Percentiles rank a stretch among this genome's conserved stretches.
Evolutionary conservation across 768 basidiomycete species (phyloP).

Genomic region (Lentinula detonsa): DNA sequence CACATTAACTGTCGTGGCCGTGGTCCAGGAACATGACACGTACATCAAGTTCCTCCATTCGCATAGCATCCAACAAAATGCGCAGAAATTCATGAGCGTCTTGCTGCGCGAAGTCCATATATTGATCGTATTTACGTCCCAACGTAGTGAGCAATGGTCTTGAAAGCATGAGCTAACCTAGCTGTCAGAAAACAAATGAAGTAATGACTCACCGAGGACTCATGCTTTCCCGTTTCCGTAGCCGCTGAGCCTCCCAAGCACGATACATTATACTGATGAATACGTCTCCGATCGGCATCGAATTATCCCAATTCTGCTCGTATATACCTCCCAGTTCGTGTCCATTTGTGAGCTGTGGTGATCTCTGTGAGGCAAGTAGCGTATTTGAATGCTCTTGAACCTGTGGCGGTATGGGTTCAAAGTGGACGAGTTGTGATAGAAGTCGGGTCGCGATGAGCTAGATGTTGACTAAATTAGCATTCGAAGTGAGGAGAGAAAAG

Average conservation of each 20-base stretch:
- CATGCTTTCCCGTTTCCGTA: constrained; percentile 41
- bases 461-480: background rate
- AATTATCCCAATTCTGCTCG: constrained; percentile 48
- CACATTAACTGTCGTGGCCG: background rate
- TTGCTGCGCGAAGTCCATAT: constrained; percentile 91
- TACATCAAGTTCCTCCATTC: constrained; percentile 93
- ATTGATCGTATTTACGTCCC: constrained; percentile 88
- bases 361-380: constrained; percentile 41
- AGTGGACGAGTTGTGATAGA: constrained; percentile 52
- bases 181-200: background rate
- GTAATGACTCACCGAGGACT: constrained; percentile 59
- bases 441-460: constrained; percentile 66
- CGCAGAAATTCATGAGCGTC: constrained; percentile 93
- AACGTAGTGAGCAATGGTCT: constrained; percentile 63
- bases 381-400: constrained; percentile 33
- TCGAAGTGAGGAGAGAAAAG: background rate
- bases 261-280: constrained; percentile 55
- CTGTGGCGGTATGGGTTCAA: constrained; percentile 38
- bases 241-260: constrained; percentile 60
- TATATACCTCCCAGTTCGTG: constrained; percentile 46
- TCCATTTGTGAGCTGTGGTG: constrained; percentile 67
- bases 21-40: constrained; percentile 15
- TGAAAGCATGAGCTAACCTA: background rate
- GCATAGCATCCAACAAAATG: constrained; percentile 84
- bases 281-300: constrained; percentile 67